A percentile compares a stretch with the other conserved stretches of the same genome.
Evolutionary conservation across 139 green algal species (phyloP).

Genomic region (Micractinium conductrix): DNA sequence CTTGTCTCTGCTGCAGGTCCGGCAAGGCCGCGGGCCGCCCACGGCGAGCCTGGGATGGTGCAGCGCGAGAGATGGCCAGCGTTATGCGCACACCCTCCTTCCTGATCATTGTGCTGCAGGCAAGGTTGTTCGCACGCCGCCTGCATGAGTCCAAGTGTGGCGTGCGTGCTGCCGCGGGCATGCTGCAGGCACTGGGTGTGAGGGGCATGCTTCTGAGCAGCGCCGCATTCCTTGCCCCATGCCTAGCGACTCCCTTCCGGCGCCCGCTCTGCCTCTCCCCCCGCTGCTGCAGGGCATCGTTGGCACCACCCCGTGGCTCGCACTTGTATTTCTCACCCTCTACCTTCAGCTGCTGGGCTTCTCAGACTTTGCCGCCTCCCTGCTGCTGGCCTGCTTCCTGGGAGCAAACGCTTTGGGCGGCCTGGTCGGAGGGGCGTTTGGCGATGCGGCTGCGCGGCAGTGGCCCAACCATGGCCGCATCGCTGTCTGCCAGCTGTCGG

Average conservation of each 20-base stretch:
- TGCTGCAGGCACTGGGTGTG: neutral
- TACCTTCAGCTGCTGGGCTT: constrained; percentile 71
- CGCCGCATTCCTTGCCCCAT: neutral
- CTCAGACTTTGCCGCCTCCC: constrained; percentile 37
- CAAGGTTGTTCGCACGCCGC: neutral
- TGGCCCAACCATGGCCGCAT: constrained; percentile 55
- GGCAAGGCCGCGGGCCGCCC: too few relatives aligned
- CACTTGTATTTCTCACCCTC: constrained; percentile 63
- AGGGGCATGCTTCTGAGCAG: neutral
- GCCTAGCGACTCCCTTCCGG: neutral
- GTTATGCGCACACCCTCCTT: constrained; percentile 53
- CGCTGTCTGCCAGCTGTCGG: constrained; percentile 56
- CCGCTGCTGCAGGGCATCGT: constrained; percentile 56
- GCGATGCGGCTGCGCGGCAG: constrained; percentile 46
- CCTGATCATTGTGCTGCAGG: constrained; percentile 54
- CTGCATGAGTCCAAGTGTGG: neutral
- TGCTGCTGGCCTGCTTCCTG: constrained; percentile 47
- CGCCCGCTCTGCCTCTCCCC: neutral
- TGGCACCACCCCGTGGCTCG: constrained; percentile 62
- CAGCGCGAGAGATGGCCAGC: neutral
- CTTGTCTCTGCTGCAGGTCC: too few relatives aligned
- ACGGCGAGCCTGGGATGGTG: neutral
- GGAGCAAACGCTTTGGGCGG: constrained; percentile 32
- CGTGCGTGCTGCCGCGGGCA: too few relatives aligned
- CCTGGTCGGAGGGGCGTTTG: constrained; percentile 52